phyloP scores from a whole-genome alignment of 164 flowering plant species.

The Magnolia kwangsiensis region DNA sequence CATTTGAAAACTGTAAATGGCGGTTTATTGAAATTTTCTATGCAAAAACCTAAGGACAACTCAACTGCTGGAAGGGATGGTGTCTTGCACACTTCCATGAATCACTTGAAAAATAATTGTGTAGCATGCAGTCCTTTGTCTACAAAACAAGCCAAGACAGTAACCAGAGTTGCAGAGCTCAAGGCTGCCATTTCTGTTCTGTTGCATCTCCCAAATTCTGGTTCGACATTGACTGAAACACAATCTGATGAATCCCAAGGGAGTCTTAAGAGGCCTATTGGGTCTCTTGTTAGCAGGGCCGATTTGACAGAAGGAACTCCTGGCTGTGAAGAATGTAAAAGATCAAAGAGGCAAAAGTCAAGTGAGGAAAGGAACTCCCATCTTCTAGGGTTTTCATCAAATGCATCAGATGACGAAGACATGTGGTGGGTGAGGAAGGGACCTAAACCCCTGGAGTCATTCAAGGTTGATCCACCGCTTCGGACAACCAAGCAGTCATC shows the following conservation, averaged over 20 bases:
- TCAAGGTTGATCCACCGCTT: conserved; percentile 65
- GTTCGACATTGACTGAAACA: conserved; percentile 25
- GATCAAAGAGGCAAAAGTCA: conserved; percentile 65
- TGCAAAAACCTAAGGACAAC: conserved; percentile 28
- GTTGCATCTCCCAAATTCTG: conserved; percentile 53
- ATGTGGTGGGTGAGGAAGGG: conserved; percentile 89
- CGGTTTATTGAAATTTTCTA: conserved; percentile 7
- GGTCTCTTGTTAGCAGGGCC: conserved; percentile 28
- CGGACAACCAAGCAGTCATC: conserved; percentile 63
- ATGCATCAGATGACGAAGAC: conserved; percentile 75
- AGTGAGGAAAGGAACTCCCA: conserved; percentile 56
- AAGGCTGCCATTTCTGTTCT: conserved; percentile 62
- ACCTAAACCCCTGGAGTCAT: conserved; percentile 47
- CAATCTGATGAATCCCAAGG: conserved; percentile 56
- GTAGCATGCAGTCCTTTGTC: conserved; percentile 24
- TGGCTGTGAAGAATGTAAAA: conserved; percentile 92
- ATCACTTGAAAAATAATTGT: conserved; percentile 34
- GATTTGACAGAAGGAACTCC: conserved; percentile 61
- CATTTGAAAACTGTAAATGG: conserved; percentile 13
- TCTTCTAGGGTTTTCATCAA: conserved; percentile 38
- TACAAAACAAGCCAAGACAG: conserved; percentile 24
- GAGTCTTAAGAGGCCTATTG: conserved; percentile 44
- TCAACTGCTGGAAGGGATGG: conserved; percentile 26
- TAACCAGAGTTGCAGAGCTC: conserved; percentile 48
- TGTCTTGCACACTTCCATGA: conserved; percentile 28